Percentiles rank a stretch among this genome's conserved stretches.
Evolutionary conservation across 1,284 basidiomycete species (phyloP).

Genomic region (Fomitopsis palustris): DNA sequence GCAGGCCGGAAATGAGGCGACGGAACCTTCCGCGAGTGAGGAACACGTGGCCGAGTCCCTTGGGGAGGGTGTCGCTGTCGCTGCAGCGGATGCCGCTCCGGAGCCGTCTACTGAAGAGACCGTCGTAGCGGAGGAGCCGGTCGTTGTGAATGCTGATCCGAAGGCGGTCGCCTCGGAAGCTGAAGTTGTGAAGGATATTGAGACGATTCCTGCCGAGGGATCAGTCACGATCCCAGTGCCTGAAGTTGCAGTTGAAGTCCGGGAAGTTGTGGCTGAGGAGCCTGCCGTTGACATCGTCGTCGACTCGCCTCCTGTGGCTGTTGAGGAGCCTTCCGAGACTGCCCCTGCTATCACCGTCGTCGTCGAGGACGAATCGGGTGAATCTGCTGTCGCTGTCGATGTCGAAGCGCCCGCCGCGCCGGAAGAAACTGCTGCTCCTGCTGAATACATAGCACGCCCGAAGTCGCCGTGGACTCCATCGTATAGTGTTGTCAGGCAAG

Average conservation of each 20-base stretch:
- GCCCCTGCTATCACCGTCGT: background rate
- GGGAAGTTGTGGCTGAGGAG: background rate
- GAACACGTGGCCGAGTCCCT: background rate
- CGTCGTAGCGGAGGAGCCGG: background rate
- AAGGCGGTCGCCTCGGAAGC: background rate
- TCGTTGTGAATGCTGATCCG: background rate
- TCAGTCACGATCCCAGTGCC: background rate
- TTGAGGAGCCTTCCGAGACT: background rate
- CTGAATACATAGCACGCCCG: slow-evolving; percentile 23
- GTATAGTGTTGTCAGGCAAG: slow-evolving; percentile 37
- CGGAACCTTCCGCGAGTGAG: background rate
- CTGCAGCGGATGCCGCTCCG: background rate
- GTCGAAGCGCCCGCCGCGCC: background rate
- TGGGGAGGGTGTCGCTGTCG: background rate
- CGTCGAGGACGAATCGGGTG: slow-evolving; percentile 8
- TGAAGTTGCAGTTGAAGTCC: background rate
- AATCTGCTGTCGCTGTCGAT: background rate
- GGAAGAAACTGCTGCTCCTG: background rate
- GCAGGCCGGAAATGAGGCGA: background rate
- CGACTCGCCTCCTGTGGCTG: background rate
- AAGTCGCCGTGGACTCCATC: slow-evolving; percentile 42
- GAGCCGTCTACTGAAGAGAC: background rate
- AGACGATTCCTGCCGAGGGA: background rate
- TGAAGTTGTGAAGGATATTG: background rate
- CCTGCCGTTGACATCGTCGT: background rate